Evolutionary conservation across 129 eudicot species (phyloP), one percentile per base, ranked within the genome.

Genomic region (Flaveria trinervia): DNA sequence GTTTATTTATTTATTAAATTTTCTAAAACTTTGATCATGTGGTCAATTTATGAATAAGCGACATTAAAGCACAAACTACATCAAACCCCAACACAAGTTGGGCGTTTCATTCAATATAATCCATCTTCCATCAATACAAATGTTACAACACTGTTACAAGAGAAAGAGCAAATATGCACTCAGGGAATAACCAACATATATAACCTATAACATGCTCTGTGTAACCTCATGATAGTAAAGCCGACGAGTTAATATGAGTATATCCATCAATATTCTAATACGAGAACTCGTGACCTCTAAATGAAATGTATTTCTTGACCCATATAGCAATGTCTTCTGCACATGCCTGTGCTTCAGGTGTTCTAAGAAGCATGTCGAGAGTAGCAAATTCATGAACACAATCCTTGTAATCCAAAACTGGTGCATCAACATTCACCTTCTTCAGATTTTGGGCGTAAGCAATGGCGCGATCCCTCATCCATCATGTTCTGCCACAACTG

Each of bases 391-490:
- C 96, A 77, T 87, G 92, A 68, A 92, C 97, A 16, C 92, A 87
- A 67, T 89, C 97, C 75, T 92, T 89, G 79, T 89, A 92, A 81
- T 92, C 96, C 0, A 87, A 69, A 80, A 89, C 91, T 2, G 93
- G 97, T 20, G 93, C 93, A 60, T 85, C 97, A 17, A 85, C 90
- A 44, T 89, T 85, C 65, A 86, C 91, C 85, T 89, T 89, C 15
- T 88, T 80, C 11, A 87, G 85, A 75, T 86, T 93, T 83, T 87
- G 89, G 0, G 97, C 79, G 85, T 92, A 92, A 68, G 97, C 97
- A 64, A 92, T 92, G 30, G 96, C 97, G n/a, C 93, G 83, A 67
- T 89, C 97, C 75, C 96, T 92, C 97, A 89, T 86, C 91, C 89
- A 83, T 87, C 96, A 73, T 87, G 97, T 48, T 92, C 96, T 22